Conservation (phyloP, 805 yeast genomes). For the Teunomyces cretensis region DNA sequence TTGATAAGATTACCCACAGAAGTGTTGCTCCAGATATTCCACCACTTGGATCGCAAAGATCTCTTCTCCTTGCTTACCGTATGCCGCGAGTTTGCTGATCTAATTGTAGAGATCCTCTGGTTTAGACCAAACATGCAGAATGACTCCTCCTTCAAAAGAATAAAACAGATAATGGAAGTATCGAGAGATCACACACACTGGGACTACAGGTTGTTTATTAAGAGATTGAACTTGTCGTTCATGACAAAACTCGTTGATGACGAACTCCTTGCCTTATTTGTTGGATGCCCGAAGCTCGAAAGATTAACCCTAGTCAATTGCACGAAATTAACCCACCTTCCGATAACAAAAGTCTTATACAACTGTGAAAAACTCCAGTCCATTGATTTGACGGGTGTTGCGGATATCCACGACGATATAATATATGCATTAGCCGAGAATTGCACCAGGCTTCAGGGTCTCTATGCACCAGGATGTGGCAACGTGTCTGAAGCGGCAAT, state of each 20-base stretch:
- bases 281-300: constrained; percentile 75
- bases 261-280: constrained; percentile 55
- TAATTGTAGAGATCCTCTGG: constrained; percentile 81
- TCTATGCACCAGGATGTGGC: constrained; percentile 84
- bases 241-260: constrained; percentile 70
- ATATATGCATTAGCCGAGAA: constrained; percentile 63
- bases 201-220: constrained; percentile 68
- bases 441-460: constrained; percentile 81
- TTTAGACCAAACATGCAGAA: constrained; percentile 75
- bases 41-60: constrained; percentile 62
- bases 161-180: constrained; percentile 54
- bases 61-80: constrained; percentile 64
- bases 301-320: constrained; percentile 85
- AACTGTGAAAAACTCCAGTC: constrained; percentile 76
- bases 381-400: constrained; percentile 82
- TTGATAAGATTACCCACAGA: constrained; percentile 56
- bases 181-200: constrained; percentile 53
- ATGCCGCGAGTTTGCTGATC: constrained; percentile 76
- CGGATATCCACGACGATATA: constrained; percentile 62
- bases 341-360: constrained; percentile 60
- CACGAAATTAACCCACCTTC: constrained; percentile 54
- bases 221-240: constrained; percentile 75
- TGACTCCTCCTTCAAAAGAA: constrained; percentile 47
- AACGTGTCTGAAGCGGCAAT: constrained; percentile 68
- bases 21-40: constrained; percentile 63